Evolutionary conservation across 2,329 filamentous ascomycete species (phyloP).

Genomic region (Blastomyces emzantsi): DNA sequence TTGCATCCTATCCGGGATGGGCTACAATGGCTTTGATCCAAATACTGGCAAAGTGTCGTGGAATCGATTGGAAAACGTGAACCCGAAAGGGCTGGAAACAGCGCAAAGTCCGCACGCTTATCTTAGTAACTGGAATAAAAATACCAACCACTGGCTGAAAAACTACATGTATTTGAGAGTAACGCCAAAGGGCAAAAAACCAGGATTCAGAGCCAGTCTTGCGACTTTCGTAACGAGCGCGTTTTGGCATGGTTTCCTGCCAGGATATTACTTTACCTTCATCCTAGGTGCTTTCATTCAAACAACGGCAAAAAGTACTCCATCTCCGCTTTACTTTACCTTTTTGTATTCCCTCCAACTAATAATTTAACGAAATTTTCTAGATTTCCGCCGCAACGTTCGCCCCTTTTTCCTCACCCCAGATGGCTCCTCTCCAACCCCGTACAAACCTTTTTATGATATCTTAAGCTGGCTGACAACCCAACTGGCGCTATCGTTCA

Average conservation of each 20-base stretch:
- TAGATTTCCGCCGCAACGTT: conserved; percentile 80
- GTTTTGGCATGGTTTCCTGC: conserved; percentile 97
- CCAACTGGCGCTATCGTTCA: conserved; percentile 75
- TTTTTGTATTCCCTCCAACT: too few species aligned
- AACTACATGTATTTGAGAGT: conserved; percentile 96
- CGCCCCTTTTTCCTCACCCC: conserved; percentile 88
- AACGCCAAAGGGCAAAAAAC: conserved; percentile 90
- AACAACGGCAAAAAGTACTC: conserved; percentile 85
- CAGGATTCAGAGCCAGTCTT: conserved; percentile 87
- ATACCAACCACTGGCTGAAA: conserved; percentile 92
- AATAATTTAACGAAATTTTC: too few species aligned
- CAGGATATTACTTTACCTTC: conserved; percentile 90
- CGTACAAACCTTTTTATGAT: conserved; percentile 80
- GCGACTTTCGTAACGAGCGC: conserved; percentile 92
- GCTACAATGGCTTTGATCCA: conserved; percentile 86
- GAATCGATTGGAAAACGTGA: conserved; percentile 84
- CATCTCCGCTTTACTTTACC: conserved; percentile 2
- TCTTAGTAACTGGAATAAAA: conserved; percentile 94
- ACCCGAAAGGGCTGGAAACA: conserved; percentile 72
- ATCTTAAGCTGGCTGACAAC: conserved; percentile 64
- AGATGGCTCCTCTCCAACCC: conserved; percentile 57
- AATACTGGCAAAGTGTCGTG: conserved; percentile 77
- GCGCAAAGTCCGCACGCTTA: conserved; percentile 93
- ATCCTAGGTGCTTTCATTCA: conserved; percentile 84
- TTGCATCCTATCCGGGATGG: conserved; percentile 86